phyloP scores from a whole-genome alignment of 2,329 filamentous ascomycete genomes.

The Metarhizium sp. region DNA sequence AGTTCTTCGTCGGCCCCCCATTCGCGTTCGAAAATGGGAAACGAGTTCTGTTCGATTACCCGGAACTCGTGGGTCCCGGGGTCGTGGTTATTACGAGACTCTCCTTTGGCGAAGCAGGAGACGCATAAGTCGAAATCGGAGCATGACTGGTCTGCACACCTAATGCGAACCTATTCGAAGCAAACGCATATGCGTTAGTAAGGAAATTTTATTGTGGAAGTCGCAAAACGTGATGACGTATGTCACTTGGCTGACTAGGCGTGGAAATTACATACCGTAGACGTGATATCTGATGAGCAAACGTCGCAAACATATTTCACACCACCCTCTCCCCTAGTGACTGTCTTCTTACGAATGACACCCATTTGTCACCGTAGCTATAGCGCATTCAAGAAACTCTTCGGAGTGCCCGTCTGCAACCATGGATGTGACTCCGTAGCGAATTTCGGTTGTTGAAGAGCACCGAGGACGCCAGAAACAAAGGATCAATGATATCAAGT shows the following conservation, averaged over 20 bases:
- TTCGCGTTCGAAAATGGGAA: constrained; percentile 87
- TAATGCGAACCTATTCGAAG: constrained; percentile 69
- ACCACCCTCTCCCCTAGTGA: constrained; percentile 72
- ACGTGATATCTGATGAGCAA: constrained; percentile 93
- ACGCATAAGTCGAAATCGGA: constrained; percentile 97
- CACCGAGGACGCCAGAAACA: constrained; percentile 2
- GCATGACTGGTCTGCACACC: constrained; percentile 75
- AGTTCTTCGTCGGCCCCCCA: constrained; percentile 98
- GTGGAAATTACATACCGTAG: constrained; percentile 58
- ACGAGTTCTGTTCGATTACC: constrained; percentile 97
- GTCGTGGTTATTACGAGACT: constrained; percentile 73
- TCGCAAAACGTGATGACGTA: not conserved
- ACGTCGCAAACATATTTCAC: constrained; percentile 97
- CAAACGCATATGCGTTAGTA: constrained; percentile 9
- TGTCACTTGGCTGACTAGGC: not conserved
- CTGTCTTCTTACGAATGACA: constrained; percentile 92
- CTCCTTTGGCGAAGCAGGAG: constrained; percentile 80
- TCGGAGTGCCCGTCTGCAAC: not conserved
- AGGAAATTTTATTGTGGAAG: not conserved
- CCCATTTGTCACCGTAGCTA: constrained; percentile 51
- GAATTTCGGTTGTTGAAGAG: not conserved
- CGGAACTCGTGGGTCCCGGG: constrained; percentile 79
- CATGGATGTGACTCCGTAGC: not conserved
- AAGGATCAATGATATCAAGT: constrained; percentile 12
- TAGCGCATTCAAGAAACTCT: not conserved